Base-by-base conservation (phyloP, 208 protist genomes). In the Trypanosoma brucei region DNA sequence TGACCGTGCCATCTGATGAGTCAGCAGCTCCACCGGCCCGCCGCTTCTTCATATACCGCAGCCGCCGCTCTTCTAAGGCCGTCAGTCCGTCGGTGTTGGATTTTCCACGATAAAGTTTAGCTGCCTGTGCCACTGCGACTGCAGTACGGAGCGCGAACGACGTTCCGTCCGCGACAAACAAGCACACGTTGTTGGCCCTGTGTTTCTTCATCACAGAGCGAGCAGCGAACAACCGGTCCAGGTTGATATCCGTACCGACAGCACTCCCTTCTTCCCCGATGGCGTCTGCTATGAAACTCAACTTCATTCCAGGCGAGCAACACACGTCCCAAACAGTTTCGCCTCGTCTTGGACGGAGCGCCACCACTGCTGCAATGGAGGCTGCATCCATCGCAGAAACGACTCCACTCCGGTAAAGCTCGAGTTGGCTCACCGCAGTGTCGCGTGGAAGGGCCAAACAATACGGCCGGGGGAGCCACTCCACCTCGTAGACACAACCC, bases 221-320 rank as follows among this genome's bases (percentile, higher is more conserved):
- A 1, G 78, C 57, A 36, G 68, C 62, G 62, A 79, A 91, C 8
- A 94, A 62, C 8, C 90, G 79, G 6, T 79, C 38, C 7, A 90
- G 30, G 48, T 49, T 85, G 39, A 89, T 68, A 58, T 96, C 91
- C 33, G 92, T 80, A 8, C 91, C 91, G 1, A 91, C 74, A 1
- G 73, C 87, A 6, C 79, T 48, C 1, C 81, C 86, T 3, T 11
- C 36, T 42, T 34, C 48, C 36, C 57, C 77, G 48, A 93, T 67
- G 22, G 76, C 78, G 35, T 92, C 86, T 2, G 84, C 77, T 2
- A 94, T 63, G 22, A 88, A 55, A 3, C 73, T 62, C 30, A 93
- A 65, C 57, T 96, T 96, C 86, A 92, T 92, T 1, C 88, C 92
- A 3, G 92, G 92, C 0, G 88, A 73, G 55, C 87, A 94, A 71